Percentiles rank a stretch among this genome's conserved stretches.
phyloP scores from a whole-genome alignment of 495 filamentous ascomycete genomes.

The Wilcoxina mikolae region DNA sequence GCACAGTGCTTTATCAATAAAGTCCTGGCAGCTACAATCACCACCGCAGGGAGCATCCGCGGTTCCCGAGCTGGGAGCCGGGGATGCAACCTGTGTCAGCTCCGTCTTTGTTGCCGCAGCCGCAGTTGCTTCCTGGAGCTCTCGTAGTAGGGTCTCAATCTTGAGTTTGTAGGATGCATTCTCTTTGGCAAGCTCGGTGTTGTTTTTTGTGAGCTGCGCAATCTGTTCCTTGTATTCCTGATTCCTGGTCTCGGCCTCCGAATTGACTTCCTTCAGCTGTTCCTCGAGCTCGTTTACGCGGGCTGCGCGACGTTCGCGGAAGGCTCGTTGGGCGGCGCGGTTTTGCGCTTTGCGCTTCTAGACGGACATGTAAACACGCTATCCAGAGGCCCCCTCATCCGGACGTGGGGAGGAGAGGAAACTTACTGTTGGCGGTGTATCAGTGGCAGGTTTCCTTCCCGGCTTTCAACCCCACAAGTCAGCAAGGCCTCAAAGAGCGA shows the following conservation, averaged over 20 bases:
- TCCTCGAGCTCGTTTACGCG: slow-evolving; percentile 78
- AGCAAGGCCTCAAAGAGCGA: too few species aligned
- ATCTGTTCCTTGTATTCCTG: slow-evolving; percentile 36
- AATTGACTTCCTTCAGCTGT: slow-evolving; percentile 52
- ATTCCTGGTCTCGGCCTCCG: slow-evolving; percentile 36
- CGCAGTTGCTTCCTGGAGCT: slow-evolving; percentile 32
- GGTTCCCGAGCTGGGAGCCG: slow-evolving; percentile 15
- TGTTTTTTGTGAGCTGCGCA: slow-evolving; percentile 30
- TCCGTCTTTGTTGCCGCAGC: not conserved
- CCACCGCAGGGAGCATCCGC: slow-evolving; percentile 15
- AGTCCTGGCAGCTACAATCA: slow-evolving; percentile 14
- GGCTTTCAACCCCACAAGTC: too few species aligned
- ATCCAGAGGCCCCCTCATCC: not conserved
- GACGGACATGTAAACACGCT: not conserved
- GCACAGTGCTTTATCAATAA: slow-evolving; percentile 20
- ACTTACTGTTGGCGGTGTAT: slow-evolving; percentile 60
- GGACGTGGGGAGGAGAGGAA: too few species aligned
- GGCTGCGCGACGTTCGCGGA: slow-evolving; percentile 72
- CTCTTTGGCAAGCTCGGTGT: slow-evolving; percentile 18
- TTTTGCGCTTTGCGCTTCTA: slow-evolving; percentile 82
- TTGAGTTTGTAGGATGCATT: slow-evolving; percentile 17
- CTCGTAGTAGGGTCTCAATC: slow-evolving; percentile 17
- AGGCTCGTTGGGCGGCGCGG: slow-evolving; percentile 77
- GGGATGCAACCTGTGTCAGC: slow-evolving; percentile 26
- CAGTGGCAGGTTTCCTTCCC: slow-evolving; percentile 82